Base-by-base conservation (phyloP, 106 monocot genomes). In the Platanthera guangdongensis region DNA sequence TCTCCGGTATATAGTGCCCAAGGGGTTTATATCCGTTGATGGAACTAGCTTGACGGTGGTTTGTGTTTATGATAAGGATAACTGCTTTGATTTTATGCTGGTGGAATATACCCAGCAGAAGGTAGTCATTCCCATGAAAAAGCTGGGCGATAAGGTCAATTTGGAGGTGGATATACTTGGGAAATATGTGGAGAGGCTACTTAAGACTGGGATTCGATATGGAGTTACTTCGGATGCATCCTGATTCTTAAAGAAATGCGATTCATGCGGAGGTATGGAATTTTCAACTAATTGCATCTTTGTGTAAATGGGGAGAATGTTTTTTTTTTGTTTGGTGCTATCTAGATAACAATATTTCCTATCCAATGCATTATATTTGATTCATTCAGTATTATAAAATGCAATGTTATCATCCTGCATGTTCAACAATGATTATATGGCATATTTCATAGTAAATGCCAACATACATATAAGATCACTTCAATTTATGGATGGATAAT, bases 21-120 rank as follows among this genome's bases (percentile, higher is more conserved):
- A 97, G 71, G 96, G 97, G 57, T 97, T 89, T 52, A 86, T 97
- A 21, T 72, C 97, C 13, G 93, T 97, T 14, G 93, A 97, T 15
- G 93, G 97, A 62, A 80, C 91, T 52, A 97, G 97, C 77, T 49
- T 97, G 80, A 97, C 97, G n/a, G 97, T 97, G 22, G 91, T 94
- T 5, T 32, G 72, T 9, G 93, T 97, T 18, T 83, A 89, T 55
- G 97, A 97, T 50, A 91, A 94, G 28, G 97, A 85, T 72, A 46
- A 73, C 9, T 89, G 97, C 54, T 97, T 97, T 47, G 89, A 94
- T 73, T 94, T 97, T 77, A 93, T 97, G 93, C 82, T 97, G 73
- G 97, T 97, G 50, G 87, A 83, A 2, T 97, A 97, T 72, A 97
- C 97, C 6, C 95, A 95, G 78, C 85, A 89, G 77, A 90, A 97